Evolutionary conservation across 2,329 filamentous ascomycete species (phyloP).

Genomic region (Microsporum audouinii): DNA sequence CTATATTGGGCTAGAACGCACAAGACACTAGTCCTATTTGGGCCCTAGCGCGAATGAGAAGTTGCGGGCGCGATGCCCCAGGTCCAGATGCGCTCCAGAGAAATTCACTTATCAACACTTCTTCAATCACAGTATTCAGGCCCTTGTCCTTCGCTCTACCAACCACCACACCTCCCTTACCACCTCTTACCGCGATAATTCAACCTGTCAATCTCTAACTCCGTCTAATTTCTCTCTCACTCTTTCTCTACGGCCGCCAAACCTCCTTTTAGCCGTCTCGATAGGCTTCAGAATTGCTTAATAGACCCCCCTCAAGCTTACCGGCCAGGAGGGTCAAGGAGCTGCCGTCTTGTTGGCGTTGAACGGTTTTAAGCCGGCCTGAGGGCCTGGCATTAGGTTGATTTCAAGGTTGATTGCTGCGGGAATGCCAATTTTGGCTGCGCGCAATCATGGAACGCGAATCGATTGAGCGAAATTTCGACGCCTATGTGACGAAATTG

Average conservation of each 20-base stretch:
- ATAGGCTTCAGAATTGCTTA: not conserved
- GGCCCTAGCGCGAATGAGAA: slow-evolving; percentile 4
- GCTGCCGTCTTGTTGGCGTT: not conserved
- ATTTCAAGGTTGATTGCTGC: not conserved
- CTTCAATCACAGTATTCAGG: not conserved
- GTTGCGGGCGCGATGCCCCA: slow-evolving; percentile 6
- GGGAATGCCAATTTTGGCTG: slow-evolving; percentile 6
- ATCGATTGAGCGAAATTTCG: slow-evolving; percentile 37
- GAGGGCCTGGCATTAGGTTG: slow-evolving; percentile 13
- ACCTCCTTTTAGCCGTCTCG: not conserved
- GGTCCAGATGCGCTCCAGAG: slow-evolving; percentile 2
- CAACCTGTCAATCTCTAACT: not conserved
- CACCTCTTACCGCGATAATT: not conserved
- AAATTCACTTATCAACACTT: slow-evolving; percentile 5
- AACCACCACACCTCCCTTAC: not conserved
- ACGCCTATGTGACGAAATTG: slow-evolving; percentile 40
- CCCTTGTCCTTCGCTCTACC: not conserved
- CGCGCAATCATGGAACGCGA: slow-evolving; percentile 15
- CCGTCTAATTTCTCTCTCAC: not conserved
- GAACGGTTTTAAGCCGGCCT: slow-evolving; percentile 10
- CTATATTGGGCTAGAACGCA: not conserved
- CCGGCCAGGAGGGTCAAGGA: not conserved
- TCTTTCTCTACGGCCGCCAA: not conserved
- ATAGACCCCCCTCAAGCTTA: not conserved
- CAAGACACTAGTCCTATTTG: not conserved